phyloP scores from a whole-genome alignment of 768 basidiomycete genomes.

The Auricularia sp. region DNA sequence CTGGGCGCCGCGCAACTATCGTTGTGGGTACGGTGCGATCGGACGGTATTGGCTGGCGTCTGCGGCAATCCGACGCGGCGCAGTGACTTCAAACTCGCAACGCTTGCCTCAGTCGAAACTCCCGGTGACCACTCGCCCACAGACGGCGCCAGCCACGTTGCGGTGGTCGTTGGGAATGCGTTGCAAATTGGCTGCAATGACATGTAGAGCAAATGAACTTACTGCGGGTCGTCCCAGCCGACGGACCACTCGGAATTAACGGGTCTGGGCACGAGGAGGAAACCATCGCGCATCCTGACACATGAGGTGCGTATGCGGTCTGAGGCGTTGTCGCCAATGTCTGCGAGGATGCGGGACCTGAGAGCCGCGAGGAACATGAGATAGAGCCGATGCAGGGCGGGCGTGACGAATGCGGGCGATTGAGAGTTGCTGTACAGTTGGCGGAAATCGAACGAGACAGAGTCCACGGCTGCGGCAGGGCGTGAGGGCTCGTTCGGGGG shows the following conservation, averaged over 20 bases:
- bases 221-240: background rate
- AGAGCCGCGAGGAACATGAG: background rate
- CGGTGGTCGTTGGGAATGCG: too few relatives aligned
- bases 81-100: too few relatives aligned
- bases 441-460: background rate
- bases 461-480: background rate
- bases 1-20: too few relatives aligned
- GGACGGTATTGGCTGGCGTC: too few relatives aligned
- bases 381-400: background rate
- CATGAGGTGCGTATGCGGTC: background rate
- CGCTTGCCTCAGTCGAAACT: too few relatives aligned
- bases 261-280: background rate
- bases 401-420: background rate
- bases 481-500: background rate
- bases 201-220: background rate
- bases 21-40: too few relatives aligned
- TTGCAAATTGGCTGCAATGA: too few relatives aligned
- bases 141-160: too few relatives aligned
- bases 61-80: too few relatives aligned
- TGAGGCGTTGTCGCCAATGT: background rate
- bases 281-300: background rate
- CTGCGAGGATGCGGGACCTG: background rate
- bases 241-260: background rate
- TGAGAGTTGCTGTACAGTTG: background rate
- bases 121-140: too few relatives aligned